Evolutionary conservation across 495 filamentous ascomycete genomes (phyloP).

Genomic region (Zalerion maritima): DNA sequence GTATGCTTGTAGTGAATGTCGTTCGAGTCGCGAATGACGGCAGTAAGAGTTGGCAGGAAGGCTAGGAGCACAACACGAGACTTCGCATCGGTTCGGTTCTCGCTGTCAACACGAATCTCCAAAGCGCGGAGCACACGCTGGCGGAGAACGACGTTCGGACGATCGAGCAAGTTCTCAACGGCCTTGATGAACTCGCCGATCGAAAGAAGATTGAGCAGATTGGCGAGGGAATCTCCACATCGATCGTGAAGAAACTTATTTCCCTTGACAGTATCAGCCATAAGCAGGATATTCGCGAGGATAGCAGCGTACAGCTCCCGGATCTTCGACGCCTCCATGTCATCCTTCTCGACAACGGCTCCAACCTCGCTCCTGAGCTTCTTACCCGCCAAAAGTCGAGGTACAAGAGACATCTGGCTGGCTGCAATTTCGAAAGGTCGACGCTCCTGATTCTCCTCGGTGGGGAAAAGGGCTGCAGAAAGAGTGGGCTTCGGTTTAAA

Average conservation of each 20-base stretch:
- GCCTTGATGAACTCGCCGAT: slow-evolving; percentile 74
- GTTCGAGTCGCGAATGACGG: slow-evolving; percentile 54
- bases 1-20: slow-evolving; percentile 63
- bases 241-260: slow-evolving; percentile 47
- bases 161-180: slow-evolving; percentile 60
- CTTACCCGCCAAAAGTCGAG: slow-evolving; percentile 34
- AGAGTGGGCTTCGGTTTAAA: slow-evolving; percentile 53
- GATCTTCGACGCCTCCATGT: slow-evolving; percentile 45
- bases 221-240: slow-evolving; percentile 54
- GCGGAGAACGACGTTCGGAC: slow-evolving; percentile 54
- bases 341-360: slow-evolving; percentile 34
- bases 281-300: slow-evolving; percentile 48
- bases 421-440: slow-evolving; percentile 44
- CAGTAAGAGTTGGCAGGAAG: slow-evolving; percentile 62
- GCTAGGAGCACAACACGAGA: slow-evolving; percentile 57
- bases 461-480: slow-evolving; percentile 51
- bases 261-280: slow-evolving; percentile 44
- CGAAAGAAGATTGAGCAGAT: slow-evolving; percentile 63
- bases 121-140: slow-evolving; percentile 69
- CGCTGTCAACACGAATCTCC: slow-evolving; percentile 55
- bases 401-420: slow-evolving; percentile 47
- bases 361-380: slow-evolving; percentile 32
- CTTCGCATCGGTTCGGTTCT: slow-evolving; percentile 45
- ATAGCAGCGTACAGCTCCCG: slow-evolving; percentile 54
- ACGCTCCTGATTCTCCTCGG: slow-evolving; percentile 42